Evolutionary conservation across 2,329 filamentous ascomycete genomes (phyloP), one percentile per base, ranked within the genome.

Genomic region (Venturia asperata): DNA sequence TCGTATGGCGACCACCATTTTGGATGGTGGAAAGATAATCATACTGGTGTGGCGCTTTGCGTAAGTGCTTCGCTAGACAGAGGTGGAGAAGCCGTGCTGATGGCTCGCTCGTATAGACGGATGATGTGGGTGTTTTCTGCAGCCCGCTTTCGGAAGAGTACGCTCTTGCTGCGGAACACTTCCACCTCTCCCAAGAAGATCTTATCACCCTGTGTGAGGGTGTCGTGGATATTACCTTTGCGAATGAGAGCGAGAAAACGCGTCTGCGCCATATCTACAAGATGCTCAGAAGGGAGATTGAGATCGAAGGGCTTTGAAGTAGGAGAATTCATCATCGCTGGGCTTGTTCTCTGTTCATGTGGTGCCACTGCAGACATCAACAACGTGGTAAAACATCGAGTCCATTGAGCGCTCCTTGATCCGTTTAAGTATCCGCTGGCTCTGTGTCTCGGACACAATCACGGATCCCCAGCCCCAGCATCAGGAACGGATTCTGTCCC

Each of bases 51-150:
- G 56, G 84, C 85, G 5, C 77, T 93, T 58, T 87, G 85, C 70
- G 89, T 92, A 77, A 78, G 88, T 83, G 62, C 55, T 42, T 42
- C 30, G 63, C 58, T 37, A 56, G 30, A 15, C 37, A 49, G 63
- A 64, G 24, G 5, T 42, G n/a, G 24, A 7, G n/a, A 27, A 37
- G 15, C 61, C 4, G 64, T 24, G 56, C 7, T 41, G 39, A 21
- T 65, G 24, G 27, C 58, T 58, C 34, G 70, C 65, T 19, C 6
- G 37, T 13, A 24, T n/a, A 92, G 88, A 94, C 90, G 1, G 91
- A 94, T 72, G 90, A 94, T 70, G 87, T 93, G 11, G 91, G 90
- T 1, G 85, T 94, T 27, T 94, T 94, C 70, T 87, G 87, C 62
- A 92, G 88, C 71, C 81, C 84, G 0, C 75, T 92, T 4, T 92